Evolutionary conservation across 2,329 filamentous ascomycete species (phyloP), one percentile per base, ranked within the genome.

Genomic region (Cordyceps fumosorosea): DNA sequence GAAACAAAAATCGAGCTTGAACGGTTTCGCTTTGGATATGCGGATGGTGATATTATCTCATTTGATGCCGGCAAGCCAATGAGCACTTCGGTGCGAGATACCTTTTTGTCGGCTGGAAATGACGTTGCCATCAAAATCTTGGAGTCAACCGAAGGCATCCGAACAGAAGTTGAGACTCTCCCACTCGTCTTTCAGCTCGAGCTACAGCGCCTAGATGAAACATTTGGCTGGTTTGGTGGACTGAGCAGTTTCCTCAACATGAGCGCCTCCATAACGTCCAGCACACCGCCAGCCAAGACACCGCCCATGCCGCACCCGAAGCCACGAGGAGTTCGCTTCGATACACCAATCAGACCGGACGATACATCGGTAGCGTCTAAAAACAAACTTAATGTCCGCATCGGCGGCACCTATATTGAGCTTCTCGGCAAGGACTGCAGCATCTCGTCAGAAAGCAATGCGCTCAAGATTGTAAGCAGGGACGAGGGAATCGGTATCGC

Each of bases 201-300:
- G 70, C 77, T 97, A 18, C 87, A 89, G 65, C 84, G 85, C 61
- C 77, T 98, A 24, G 95, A 98, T 67, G 92, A 96, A 68, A 90
- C 90, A 0, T 86, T 98, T 64, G 85, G 86, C 62, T 91, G 90
- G 81, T 93, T 97, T 74, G 95, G 95, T 42, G 95, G 95, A 0
- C 78, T 99, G 50, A 96, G 93, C 72, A 91, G 92, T 66, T 89
- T 99, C 58, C 78, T 99, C 50, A 96, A 95, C 68, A 84, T 97
- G 72, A 90, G 92, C 65, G 89, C 84, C 63, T 96, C 93, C 0
- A 89, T 96, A 65, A 85, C 88, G 12, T 92, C 90, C 0, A 89
- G 84, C 64, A 42, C 59, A 18, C 52, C 51, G n/a, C 82, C 85
- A n/a, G 84, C 87, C 1, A 76, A 78, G 16, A 73, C 72, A 3